Evolutionary conservation across 2,329 filamentous ascomycete species (phyloP).

Genomic region (Alternaria sp.): DNA sequence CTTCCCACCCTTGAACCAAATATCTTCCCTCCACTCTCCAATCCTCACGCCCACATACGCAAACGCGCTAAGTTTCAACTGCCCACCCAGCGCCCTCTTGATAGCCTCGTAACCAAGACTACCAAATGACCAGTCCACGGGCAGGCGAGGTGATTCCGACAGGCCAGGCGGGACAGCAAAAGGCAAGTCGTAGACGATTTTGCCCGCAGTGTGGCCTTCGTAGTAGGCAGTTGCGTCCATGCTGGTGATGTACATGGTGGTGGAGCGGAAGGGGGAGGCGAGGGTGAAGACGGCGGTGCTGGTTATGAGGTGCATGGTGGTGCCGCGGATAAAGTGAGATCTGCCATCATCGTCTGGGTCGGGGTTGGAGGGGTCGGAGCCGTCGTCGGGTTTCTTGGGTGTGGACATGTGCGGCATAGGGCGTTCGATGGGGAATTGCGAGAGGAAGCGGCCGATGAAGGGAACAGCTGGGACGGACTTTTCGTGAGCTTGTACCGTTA

Average conservation of each 20-base stretch:
- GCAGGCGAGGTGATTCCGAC: slow-evolving; percentile 75
- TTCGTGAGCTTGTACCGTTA: slow-evolving; percentile 75
- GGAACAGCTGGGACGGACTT: slow-evolving; percentile 77
- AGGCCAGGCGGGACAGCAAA: slow-evolving; percentile 79
- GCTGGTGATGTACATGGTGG: slow-evolving; percentile 76
- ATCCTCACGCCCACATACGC: slow-evolving; percentile 78
- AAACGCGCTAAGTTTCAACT: slow-evolving; percentile 76
- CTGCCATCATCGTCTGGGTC: slow-evolving; percentile 51
- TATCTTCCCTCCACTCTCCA: slow-evolving; percentile 72
- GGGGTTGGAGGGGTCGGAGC: slow-evolving; percentile 1
- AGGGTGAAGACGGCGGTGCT: slow-evolving; percentile 87
- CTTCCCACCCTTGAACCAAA: slow-evolving; percentile 58
- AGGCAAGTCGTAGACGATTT: slow-evolving; percentile 74
- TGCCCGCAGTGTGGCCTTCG: slow-evolving; percentile 78
- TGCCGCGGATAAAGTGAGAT: slow-evolving; percentile 78
- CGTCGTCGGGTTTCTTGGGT: slow-evolving; percentile 57
- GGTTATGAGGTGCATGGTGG: slow-evolving; percentile 83
- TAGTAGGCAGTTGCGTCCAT: slow-evolving; percentile 88
- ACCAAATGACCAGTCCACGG: slow-evolving; percentile 79
- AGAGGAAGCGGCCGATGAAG: slow-evolving; percentile 73
- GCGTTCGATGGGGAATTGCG: slow-evolving; percentile 72
- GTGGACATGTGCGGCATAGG: slow-evolving; percentile 69
- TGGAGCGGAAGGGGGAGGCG: slow-evolving; percentile 75
- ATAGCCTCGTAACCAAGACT: slow-evolving; percentile 85
- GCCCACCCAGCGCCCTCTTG: slow-evolving; percentile 78